phyloP scores from a whole-genome alignment of 1,139 yeast genomes.

The Taphrina flavorubra region DNA sequence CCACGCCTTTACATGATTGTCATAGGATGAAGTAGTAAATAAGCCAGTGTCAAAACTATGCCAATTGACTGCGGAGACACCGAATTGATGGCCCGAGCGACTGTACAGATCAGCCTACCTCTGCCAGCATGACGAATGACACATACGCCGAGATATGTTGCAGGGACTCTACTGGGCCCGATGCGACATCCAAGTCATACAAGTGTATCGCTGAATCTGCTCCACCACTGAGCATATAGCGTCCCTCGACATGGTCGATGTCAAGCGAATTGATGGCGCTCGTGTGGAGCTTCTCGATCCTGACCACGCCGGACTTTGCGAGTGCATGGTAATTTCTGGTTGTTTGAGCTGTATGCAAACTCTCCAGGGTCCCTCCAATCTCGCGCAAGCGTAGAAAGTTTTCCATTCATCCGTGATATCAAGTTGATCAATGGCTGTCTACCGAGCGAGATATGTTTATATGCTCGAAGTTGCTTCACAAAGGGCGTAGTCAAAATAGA shows the following conservation, averaged over 20 bases:
- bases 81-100: conserved; percentile 62
- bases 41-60: conserved; percentile 89
- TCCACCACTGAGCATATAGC: conserved; percentile 28
- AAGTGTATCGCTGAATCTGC: conserved; percentile 12
- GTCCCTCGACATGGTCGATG: conserved; percentile 29
- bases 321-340: conserved; percentile 32
- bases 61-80: conserved; percentile 75
- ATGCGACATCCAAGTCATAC: conserved; percentile 23
- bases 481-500: too few relatives aligned
- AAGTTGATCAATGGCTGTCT: not conserved
- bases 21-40: conserved; percentile 83
- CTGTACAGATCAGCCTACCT: not conserved
- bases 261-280: conserved; percentile 39
- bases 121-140: not conserved
- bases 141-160: conserved; percentile 21
- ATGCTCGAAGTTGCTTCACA: too few relatives aligned
- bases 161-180: conserved; percentile 19
- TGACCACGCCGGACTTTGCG: not conserved
- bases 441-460: too few relatives aligned
- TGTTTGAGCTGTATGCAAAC: conserved; percentile 32
- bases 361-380: conserved; percentile 24
- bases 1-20: conserved; percentile 78
- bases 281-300: conserved; percentile 17
- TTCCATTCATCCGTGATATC: conserved; percentile 27
- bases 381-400: conserved; percentile 33